Base-by-base conservation (phyloP, 371 early-diverging fungal genomes). In the Rhizopus arrhizus region DNA sequence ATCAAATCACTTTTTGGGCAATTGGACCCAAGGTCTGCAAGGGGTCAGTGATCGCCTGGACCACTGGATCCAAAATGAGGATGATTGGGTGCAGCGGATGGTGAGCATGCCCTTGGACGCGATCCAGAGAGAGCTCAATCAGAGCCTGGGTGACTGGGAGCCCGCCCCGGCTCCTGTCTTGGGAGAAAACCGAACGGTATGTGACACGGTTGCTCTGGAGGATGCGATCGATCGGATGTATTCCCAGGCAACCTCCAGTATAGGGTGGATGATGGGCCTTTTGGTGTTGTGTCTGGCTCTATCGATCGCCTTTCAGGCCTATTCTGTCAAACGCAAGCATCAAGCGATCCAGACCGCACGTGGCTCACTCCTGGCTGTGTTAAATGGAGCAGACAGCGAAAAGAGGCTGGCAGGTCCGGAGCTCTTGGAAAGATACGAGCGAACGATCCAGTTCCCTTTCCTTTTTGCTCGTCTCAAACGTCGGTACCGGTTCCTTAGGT, bases 51-150 rank as follows among this genome's bases (percentile, higher is more conserved):
- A 11, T 11, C 12, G n/a, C 0, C 11, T 74, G 3, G 56, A 64
- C 13, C 45, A 66, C 3, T 79, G 73, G 71, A 69, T 74, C 0
- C 50, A 61, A 29, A 43, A 55, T 3, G 66, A 64, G 15, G 53
- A 65, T 1, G 34, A 46, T 5, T 13, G 62, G n/a, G 36, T 74
- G 5, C n/a, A 64, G 5, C 4, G 33, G 2, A 5, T 69, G 9
- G 22, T 80, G 4, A 46, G 54, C 9, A 49, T 10, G 12, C 77
- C 77, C 0, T 76, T 79, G 36, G 56, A 64, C 13, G 33, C 38
- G 3, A 47, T 79, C 0, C 66, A 65, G 5, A 11, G 41, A 0
- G 62, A 70, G 15, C 40, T 79, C 3, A 70, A 74, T 45, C 41
- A 32, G 0, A 64, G 64, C 2, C 12, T 71, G 3, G 13, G 31